Conservation (phyloP, 257 asterid species). For the Solanum sitiens region DNA sequence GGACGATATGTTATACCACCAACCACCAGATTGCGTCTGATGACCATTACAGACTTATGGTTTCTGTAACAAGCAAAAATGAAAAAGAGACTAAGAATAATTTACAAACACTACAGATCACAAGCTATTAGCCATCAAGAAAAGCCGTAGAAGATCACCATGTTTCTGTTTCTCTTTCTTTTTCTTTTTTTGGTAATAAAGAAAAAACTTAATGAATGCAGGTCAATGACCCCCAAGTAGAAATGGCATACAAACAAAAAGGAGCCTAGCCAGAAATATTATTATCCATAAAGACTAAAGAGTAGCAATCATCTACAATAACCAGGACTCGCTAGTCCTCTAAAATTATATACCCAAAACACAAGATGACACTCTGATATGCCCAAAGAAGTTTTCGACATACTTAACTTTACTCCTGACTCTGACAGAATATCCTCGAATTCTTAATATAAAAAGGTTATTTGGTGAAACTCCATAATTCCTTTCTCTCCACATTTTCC, state of each 20-base stretch:
- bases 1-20: constrained; percentile 99
- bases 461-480: neutral
- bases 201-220: neutral
- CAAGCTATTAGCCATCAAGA: neutral
- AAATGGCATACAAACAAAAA: neutral
- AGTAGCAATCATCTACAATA: neutral
- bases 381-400: neutral
- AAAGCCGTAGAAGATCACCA: neutral
- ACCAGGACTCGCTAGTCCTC: neutral
- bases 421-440: neutral
- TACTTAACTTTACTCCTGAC: neutral
- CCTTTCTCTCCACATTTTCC: neutral
- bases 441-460: neutral
- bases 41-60: constrained; percentile 95
- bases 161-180: neutral
- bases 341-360: neutral
- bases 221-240: neutral
- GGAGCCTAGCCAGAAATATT: neutral
- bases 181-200: neutral
- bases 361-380: neutral
- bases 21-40: constrained; percentile 70
- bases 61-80: constrained; percentile 40
- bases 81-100: neutral
- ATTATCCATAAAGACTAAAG: neutral
- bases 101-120: neutral